Conservation (phyloP, 2,329 filamentous ascomycete genomes). For the Tolypocladium amazonense region DNA sequence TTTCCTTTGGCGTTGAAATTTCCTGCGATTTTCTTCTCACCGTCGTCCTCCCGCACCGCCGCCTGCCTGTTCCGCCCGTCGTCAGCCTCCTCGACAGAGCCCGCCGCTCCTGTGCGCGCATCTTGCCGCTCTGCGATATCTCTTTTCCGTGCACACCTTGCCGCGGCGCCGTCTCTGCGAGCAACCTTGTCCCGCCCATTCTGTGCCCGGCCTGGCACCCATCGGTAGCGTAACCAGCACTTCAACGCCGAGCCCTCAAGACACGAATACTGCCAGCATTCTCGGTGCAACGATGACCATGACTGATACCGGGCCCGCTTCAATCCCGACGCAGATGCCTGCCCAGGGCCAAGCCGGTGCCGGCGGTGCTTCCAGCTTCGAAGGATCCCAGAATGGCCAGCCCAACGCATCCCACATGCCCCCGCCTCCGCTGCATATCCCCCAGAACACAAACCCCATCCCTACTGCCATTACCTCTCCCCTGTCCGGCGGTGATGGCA, state of each 20-base stretch:
- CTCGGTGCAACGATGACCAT: conserved; percentile 36
- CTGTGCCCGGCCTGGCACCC: not conserved
- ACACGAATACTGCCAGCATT: not conserved
- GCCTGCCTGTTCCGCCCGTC: not conserved
- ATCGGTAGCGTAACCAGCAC: not conserved
- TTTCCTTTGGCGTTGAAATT: conserved; percentile 3
- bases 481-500: conserved; percentile 56
- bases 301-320: conserved; percentile 63
- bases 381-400: conserved; percentile 61
- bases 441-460: conserved; percentile 92
- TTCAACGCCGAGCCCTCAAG: not conserved
- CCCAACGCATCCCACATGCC: conserved; percentile 69
- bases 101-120: not conserved
- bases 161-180: not conserved
- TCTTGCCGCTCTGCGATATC: not conserved
- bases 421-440: conserved; percentile 84
- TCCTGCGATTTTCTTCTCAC: not conserved
- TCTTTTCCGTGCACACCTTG: not conserved
- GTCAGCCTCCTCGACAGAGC: not conserved
- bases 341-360: conserved; percentile 59
- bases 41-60: conserved; percentile 1
- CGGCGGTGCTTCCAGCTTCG: conserved; percentile 52
- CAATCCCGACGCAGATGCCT: conserved; percentile 55
- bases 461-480: conserved; percentile 87
- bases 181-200: conserved; percentile 3